A percentile compares a stretch with the other conserved stretches of the same genome.
These are phyloP conservation scores for Neltuma alba DNA, from an alignment of 306 rosid genomes.

Conservation along the genomic window DNA sequence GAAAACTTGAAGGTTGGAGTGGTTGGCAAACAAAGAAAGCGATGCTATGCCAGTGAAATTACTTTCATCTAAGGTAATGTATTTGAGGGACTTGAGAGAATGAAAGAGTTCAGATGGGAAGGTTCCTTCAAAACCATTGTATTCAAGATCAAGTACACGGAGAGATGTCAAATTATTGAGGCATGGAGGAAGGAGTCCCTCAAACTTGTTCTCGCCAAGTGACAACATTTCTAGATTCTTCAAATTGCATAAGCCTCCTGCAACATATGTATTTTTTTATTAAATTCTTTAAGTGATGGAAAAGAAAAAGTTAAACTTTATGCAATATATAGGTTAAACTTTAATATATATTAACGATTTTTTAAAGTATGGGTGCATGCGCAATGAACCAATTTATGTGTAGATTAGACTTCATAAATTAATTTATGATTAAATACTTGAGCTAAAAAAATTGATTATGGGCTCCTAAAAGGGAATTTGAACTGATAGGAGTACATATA, in stretches of 20 bases:
- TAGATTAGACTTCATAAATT: too few relatives aligned
- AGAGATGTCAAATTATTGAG: slow-evolving; percentile 21
- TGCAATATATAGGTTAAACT: not conserved
- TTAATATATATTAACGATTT: not conserved
- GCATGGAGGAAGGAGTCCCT: slow-evolving; percentile 1
- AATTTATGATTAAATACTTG: too few relatives aligned
- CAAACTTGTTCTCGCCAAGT: not conserved
- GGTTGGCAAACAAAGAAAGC: slow-evolving; percentile 5
- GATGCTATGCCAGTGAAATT: slow-evolving; percentile 20
- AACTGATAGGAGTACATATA: not conserved
- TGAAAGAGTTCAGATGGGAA: not conserved
- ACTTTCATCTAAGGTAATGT: not conserved
- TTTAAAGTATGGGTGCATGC: too few relatives aligned
- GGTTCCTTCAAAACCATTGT: slow-evolving; percentile 17
- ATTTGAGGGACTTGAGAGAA: not conserved
- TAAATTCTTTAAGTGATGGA: not conserved
- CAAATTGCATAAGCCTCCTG: slow-evolving; percentile 25
- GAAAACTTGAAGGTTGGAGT: not conserved
- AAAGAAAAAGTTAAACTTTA: not conserved
- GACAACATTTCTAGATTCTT: slow-evolving; percentile 9
- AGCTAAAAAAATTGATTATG: not conserved
- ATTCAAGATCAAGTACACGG: not conserved
- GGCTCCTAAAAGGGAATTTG: not conserved
- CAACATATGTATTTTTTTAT: not conserved
- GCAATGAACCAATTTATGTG: too few relatives aligned